Evolutionary conservation across 345 rosid genomes (phyloP).

Genomic region (Citrus glauca): DNA sequence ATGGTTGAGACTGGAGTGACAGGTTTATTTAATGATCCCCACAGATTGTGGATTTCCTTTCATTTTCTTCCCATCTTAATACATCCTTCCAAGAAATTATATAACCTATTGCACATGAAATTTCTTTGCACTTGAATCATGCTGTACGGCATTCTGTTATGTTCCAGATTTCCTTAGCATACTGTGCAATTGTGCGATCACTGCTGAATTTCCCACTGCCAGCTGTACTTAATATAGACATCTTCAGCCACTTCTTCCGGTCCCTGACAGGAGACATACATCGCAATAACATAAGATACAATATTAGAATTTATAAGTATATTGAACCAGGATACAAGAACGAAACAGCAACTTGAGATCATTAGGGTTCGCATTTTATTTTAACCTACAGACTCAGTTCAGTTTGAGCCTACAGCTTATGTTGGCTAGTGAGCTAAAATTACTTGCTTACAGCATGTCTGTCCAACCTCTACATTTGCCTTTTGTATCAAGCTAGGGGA

Average conservation of each 20-base stretch:
- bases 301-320: background rate
- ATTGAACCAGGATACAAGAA: background rate
- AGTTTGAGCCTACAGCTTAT: background rate
- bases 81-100: background rate
- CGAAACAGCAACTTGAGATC: background rate
- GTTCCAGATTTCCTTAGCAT: slow-evolving; percentile 92
- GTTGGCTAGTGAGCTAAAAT: background rate
- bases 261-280: slow-evolving; percentile 43
- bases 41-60: background rate
- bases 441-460: background rate
- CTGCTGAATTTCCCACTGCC: slow-evolving; percentile 93
- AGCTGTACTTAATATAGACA: slow-evolving; percentile 92
- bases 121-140: slow-evolving; percentile 12
- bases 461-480: background rate
- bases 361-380: background rate
- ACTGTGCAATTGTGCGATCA: slow-evolving; percentile 80
- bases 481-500: no score
- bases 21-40: background rate
- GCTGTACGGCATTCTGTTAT: slow-evolving; percentile 72
- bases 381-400: background rate
- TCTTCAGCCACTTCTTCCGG: slow-evolving; percentile 70
- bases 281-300: background rate
- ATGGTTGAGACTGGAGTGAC: background rate
- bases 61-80: background rate
- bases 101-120: background rate